Base-by-base conservation (phyloP, 176 grass and related monocot genomes). In the Carex scoparia region DNA sequence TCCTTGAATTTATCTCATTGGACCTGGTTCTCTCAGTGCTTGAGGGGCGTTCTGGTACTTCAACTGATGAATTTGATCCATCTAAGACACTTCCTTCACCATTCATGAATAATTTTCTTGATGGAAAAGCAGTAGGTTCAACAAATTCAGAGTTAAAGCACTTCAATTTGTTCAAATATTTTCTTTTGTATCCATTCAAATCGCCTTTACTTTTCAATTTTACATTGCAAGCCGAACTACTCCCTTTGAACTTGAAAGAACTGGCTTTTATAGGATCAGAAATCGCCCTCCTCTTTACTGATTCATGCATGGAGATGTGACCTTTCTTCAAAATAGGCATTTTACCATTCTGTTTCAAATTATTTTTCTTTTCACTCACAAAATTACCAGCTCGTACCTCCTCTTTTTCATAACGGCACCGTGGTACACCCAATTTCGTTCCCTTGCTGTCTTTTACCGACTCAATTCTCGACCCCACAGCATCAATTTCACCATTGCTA, bases 361-460 rank as follows among this genome's bases (percentile, higher is more conserved):
- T 1, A 10, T 57, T 56, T 42, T 81, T 61, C 79, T 80, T 91
- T 77, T 68, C 84, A 85, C 87, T 82, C 32, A 88, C 72, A 83
- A 92, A 66, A 58, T 87, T 71, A 19, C 87, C 88, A 49, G 77
- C 86, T 69, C 93, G 86, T 18, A 94, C 75, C 69, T 94, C 90
- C 0, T 82, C 80, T 84, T 83, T 94, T 84, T 95, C 87, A 6
- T 91, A 79, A 16, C 87, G 85, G 87, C 81, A 86, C 40, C 69
- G 72, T 1, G 87, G 89, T 70, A 90, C 75, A 56, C 90, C 91
- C 5, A 57, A 82, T 28, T 79, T 91, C 61, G 84, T 82, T 84
- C 85, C 90, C 73, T 87, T 95, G 11, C 68, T 42, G 46, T 65
- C 70, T 88, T 79, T 60, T 13, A 0, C 37, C 57, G 40, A 62